These are phyloP conservation scores for Ormosia semicastrata DNA, from an alignment of 306 rosid genomes.

Conservation along the genomic window DNA sequence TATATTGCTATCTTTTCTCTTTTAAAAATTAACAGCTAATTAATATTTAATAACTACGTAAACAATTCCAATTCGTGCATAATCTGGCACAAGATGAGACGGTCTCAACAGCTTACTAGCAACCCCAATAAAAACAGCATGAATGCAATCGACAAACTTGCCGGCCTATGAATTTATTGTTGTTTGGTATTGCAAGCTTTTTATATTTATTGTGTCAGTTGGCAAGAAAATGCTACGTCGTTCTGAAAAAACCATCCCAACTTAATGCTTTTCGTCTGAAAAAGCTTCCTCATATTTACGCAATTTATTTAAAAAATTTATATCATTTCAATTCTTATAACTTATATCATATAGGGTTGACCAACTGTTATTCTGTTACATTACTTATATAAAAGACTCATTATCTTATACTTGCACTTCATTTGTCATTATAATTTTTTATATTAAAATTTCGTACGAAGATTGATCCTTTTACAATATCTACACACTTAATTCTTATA, in stretches of 20 bases:
- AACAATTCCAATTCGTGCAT: too few relatives aligned
- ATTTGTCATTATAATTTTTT: neutral
- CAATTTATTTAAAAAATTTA: too few relatives aligned
- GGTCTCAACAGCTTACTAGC: neutral
- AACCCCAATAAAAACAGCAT: neutral
- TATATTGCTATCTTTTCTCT: too few relatives aligned
- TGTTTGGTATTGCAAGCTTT: neutral
- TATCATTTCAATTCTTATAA: neutral
- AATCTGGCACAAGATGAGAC: neutral
- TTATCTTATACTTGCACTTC: neutral
- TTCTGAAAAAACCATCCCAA: neutral
- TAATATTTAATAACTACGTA: too few relatives aligned
- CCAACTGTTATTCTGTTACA: too few relatives aligned
- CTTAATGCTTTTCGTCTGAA: neutral
- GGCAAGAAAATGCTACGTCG: neutral
- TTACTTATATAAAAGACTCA: too few relatives aligned
- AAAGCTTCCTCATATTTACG: neutral
- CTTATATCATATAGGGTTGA: too few relatives aligned
- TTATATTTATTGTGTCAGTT: conserved; percentile 20
- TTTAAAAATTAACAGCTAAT: too few relatives aligned
- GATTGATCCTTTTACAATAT: too few relatives aligned
- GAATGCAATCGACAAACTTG: conserved; percentile 37
- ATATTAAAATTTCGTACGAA: too few relatives aligned
- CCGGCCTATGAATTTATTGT: conserved; percentile 23
- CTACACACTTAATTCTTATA: too few relatives aligned